Evolutionary conservation across 1,284 basidiomycete genomes (phyloP), one percentile per base, ranked within the genome.

Genomic region (Retiboletus flavoniger): DNA sequence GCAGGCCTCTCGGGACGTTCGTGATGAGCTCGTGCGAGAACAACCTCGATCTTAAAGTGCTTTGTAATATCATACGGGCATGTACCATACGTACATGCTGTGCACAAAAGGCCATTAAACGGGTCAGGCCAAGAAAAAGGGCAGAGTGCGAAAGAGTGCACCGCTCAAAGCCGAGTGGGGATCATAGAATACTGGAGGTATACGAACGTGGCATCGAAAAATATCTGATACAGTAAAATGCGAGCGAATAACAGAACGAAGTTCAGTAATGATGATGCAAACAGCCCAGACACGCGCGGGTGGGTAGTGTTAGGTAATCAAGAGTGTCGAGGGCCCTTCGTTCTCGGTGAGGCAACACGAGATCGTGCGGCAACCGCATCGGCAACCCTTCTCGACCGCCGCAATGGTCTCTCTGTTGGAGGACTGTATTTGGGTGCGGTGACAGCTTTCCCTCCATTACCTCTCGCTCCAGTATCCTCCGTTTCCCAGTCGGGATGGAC

Each of bases 371-470:
- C 78, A 40, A 76, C 78, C 32, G 82, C 79, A 56, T 80, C 76
- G 38, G 84, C 84, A 26, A 87, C 85, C 51, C 86, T 75, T 71
- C 82, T 85, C 54, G 86, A 89, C 56, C 87, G 77, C 26, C 87
- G 77, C 51, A 88, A 65, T 1, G 75, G 59, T 36, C 46, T 55
- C 44, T 69, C 62, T 41, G 41, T 51, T 16, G 51, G 36, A n/a
- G 36, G 1, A 39, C 35, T 28, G 7, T 32, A 44, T 41, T 50
- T 46, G 14, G 36, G n/a, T 17, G 29, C 19, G n/a, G 19, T 28
- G 39, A 44, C 55, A 24, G 16, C 53, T 48, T 46, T 58, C 11
- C 49, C 49, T 10, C 42, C 57, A 26, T 39, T 41, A 16, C 40
- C 45, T 2, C 42, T 42, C 38, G 42, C 28, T 35, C 40, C 56